Conservation (phyloP, 352 stramenopile species). For the Pseudoperonospora humuli region DNA sequence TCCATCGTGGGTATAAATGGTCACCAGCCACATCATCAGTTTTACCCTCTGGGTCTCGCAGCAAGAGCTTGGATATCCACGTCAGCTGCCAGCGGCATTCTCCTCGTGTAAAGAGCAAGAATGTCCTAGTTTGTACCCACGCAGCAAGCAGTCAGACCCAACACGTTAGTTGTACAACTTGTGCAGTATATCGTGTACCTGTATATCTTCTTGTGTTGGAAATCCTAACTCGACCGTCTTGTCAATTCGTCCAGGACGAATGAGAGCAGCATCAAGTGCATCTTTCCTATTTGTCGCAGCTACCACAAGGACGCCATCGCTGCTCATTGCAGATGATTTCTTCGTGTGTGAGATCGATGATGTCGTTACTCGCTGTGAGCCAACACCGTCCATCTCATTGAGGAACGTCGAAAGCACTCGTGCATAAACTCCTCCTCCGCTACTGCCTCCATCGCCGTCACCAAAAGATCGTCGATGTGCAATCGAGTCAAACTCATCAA, state of each 20-base stretch:
- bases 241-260: conserved; percentile 76
- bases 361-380: conserved; percentile 17
- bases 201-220: conserved; percentile 40
- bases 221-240: conserved; percentile 55
- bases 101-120: conserved; percentile 47
- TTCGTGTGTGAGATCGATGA: conserved; percentile 13
- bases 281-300: conserved; percentile 68
- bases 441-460: conserved; percentile 28
- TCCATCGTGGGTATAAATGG: neutral
- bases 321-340: conserved; percentile 2
- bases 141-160: conserved; percentile 4
- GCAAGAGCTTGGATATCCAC: conserved; percentile 44
- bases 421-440: conserved; percentile 55
- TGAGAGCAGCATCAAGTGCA: conserved; percentile 58
- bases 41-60: conserved; percentile 31
- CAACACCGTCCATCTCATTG: conserved; percentile 83
- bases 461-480: conserved; percentile 65
- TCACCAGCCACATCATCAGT: conserved; percentile 1
- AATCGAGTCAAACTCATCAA: conserved; percentile 83
- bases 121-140: conserved; percentile 40
- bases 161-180: neutral
- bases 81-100: conserved; percentile 58
- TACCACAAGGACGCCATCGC: conserved; percentile 53
- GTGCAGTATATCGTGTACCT: conserved; percentile 9
- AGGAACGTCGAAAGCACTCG: conserved; percentile 78